A percentile compares a stretch with the other conserved stretches of the same genome.
Conservation (phyloP, 163 green algal species). For the Smithsoniella earleae region DNA sequence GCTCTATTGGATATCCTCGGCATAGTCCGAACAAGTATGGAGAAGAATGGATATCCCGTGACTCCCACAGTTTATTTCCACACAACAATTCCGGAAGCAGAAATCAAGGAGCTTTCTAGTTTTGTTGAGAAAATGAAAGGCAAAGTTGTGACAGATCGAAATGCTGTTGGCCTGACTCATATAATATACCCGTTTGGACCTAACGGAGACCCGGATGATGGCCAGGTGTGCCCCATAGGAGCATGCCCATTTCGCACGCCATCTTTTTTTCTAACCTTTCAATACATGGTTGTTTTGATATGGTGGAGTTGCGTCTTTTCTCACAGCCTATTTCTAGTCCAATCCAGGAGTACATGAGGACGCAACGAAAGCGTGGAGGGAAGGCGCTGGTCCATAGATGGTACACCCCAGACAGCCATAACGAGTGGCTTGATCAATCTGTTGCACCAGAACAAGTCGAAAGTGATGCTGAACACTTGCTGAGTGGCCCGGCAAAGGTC, state of each 20-base stretch:
- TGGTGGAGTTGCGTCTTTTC: background rate
- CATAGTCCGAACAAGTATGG: background rate
- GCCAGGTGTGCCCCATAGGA: constrained; percentile 45
- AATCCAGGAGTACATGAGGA: constrained; percentile 14
- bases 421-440: constrained; percentile 60
- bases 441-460: constrained; percentile 44
- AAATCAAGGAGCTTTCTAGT: background rate
- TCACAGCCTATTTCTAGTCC: background rate
- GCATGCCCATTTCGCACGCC: background rate
- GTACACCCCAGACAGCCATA: constrained; percentile 76
- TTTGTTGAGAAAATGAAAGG: constrained; percentile 16
- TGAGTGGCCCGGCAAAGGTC: constrained; percentile 46
- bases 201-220: constrained; percentile 57
- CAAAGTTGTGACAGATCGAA: constrained; percentile 33
- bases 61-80: background rate
- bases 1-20: constrained; percentile 31
- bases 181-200: constrained; percentile 60
- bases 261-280: background rate
- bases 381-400: constrained; percentile 68
- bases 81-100: background rate
- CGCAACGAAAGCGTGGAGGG: constrained; percentile 29
- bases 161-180: constrained; percentile 53
- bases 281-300: background rate
- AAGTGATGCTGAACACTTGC: constrained; percentile 15
- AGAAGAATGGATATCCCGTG: constrained; percentile 2